Conservation (phyloP, 345 rosid genomes). For the Lagerstroemia speciosa region DNA sequence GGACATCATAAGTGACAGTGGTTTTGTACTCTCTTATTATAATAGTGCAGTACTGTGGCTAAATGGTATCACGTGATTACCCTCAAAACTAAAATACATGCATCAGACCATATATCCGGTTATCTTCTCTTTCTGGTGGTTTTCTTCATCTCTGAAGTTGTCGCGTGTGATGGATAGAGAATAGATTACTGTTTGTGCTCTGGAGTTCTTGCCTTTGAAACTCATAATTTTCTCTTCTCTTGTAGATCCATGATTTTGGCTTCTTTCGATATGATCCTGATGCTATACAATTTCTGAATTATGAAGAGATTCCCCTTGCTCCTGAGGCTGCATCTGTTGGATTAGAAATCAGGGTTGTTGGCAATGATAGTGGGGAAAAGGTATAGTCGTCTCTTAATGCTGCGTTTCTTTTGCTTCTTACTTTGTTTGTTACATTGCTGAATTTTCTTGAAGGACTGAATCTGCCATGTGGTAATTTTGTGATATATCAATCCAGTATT, state of each 20-base stretch:
- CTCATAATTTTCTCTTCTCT: constrained; percentile 11
- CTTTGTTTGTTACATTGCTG: not conserved
- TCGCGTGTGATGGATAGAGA: too few species aligned
- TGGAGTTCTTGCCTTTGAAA: not conserved
- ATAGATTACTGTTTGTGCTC: not conserved
- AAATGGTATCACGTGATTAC: too few species aligned
- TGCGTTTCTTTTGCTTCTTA: not conserved
- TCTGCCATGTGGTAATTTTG: not conserved
- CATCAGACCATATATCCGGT: not conserved
- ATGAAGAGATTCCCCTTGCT: constrained; percentile 94
- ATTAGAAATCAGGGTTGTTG: constrained; percentile 89
- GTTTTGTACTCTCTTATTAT: too few species aligned
- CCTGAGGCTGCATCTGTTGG: constrained; percentile 94
- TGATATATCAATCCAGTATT: too few species aligned
- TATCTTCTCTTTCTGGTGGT: too few species aligned
- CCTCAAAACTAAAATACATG: not conserved
- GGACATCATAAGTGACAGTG: too few species aligned
- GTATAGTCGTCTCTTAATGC: constrained; percentile 24
- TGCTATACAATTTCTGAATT: constrained; percentile 65
- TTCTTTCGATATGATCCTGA: constrained; percentile 80
- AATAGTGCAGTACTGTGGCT: too few species aligned
- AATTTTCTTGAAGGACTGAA: not conserved
- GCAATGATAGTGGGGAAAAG: constrained; percentile 97
- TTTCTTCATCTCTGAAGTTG: not conserved
- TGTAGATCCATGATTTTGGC: constrained; percentile 96